A percentile compares a stretch with the other conserved stretches of the same genome.
phyloP scores from a whole-genome alignment of 352 stramenopile genomes.

The Globisporangium canariense region DNA sequence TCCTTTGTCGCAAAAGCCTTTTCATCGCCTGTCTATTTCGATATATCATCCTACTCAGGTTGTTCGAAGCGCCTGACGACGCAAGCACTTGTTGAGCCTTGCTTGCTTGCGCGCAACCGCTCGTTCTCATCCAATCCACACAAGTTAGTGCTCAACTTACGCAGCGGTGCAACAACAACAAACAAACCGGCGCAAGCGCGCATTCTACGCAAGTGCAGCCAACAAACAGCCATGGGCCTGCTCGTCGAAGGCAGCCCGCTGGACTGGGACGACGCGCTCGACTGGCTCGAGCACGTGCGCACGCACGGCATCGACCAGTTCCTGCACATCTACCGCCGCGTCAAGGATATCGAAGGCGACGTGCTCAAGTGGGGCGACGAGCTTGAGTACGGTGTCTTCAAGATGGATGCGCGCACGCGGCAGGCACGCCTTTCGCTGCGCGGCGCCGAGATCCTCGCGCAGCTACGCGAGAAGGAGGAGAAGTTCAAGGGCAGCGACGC shows the following conservation, averaged over 20 bases:
- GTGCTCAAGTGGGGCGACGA: constrained; percentile 98
- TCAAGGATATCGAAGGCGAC: constrained; percentile 94
- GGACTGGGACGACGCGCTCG: constrained; percentile 93
- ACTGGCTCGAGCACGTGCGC: constrained; percentile 95
- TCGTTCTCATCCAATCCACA: neutral
- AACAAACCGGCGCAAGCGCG: too few species aligned
- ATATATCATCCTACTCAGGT: neutral
- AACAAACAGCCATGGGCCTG: constrained; percentile 51
- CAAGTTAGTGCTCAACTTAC: constrained; percentile 8
- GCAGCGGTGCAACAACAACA: neutral
- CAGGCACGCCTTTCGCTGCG: constrained; percentile 89
- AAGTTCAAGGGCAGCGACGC: constrained; percentile 28
- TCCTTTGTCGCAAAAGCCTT: neutral
- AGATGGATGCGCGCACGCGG: constrained; percentile 86
- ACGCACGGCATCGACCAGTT: constrained; percentile 97
- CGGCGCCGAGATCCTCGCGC: constrained; percentile 92
- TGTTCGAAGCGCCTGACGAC: neutral
- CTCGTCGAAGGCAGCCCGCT: constrained; percentile 93
- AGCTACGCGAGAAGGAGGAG: constrained; percentile 90
- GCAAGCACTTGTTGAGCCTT: neutral
- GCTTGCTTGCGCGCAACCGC: neutral
- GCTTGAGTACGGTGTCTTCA: constrained; percentile 98
- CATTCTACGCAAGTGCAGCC: neutral
- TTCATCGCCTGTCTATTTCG: neutral
- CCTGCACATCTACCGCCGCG: constrained; percentile 94